Evolutionary conservation across 148 eudicot genomes (phyloP).

Genomic region (Rhododendron ferrugineum): DNA sequence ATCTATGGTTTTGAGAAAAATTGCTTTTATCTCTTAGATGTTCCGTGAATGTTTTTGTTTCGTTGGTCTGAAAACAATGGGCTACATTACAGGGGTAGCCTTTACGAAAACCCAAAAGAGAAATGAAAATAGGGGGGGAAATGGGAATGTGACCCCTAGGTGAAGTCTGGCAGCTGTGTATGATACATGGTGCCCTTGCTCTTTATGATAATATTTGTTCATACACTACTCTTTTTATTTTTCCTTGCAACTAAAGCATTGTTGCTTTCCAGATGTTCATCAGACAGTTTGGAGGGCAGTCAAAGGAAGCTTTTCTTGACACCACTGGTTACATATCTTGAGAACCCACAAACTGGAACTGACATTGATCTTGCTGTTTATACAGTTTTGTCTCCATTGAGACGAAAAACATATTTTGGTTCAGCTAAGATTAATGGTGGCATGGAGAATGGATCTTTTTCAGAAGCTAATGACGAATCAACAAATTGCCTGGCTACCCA

Average conservation of each 20-base stretch:
- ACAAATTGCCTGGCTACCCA: conserved; percentile 13
- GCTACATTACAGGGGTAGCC: not conserved
- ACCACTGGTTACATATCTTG: conserved; percentile 69
- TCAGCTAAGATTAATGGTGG: conserved; percentile 15
- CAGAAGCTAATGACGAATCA: conserved; percentile 32
- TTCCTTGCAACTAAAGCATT: not conserved
- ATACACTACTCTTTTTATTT: not conserved
- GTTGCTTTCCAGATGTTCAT: conserved; percentile 17
- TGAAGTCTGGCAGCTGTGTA: not conserved
- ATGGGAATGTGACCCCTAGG: not conserved
- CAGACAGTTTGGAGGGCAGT: conserved; percentile 29
- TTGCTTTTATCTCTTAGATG: not conserved
- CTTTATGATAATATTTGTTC: not conserved
- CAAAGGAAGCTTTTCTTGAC: conserved; percentile 73
- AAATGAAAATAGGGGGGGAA: not conserved
- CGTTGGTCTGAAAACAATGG: not conserved
- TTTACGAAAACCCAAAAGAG: not conserved
- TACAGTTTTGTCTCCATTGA: conserved; percentile 58
- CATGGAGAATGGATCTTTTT: conserved; percentile 35
- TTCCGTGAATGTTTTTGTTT: not conserved
- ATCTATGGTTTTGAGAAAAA: not conserved
- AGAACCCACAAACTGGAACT: conserved; percentile 48
- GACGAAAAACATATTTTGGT: conserved; percentile 36
- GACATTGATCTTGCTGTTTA: conserved; percentile 54
- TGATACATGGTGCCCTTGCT: not conserved